Conservation (phyloP, 257 asterid species). For the Ligustrum vulgare region DNA sequence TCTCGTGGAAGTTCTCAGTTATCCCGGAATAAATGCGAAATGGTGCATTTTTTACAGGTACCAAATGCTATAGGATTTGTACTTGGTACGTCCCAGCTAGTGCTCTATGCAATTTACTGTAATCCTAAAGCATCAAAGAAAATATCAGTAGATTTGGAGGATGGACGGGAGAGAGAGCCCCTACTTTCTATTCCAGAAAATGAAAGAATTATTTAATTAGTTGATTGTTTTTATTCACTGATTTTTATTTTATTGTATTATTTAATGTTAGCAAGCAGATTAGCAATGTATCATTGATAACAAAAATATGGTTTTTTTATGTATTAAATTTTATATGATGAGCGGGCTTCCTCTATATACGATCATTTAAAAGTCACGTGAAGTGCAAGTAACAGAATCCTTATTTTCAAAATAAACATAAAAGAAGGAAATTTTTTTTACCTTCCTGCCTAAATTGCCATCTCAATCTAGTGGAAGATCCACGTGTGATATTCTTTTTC, state of each 20-base stretch:
- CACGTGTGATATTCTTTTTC: no score
- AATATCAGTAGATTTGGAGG: conserved; percentile 26
- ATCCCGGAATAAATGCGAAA: no score
- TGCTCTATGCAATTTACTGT: conserved; percentile 50
- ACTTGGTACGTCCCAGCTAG: conserved; percentile 51
- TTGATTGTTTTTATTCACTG: no score
- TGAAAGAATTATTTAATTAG: background rate
- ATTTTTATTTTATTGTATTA: no score
- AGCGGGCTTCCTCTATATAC: no score
- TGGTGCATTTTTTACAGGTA: conserved; percentile 35
- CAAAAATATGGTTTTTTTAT: background rate
- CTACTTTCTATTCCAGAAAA: conserved; percentile 34
- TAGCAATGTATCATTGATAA: background rate
- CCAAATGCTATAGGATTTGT: conserved; percentile 60
- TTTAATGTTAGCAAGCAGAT: background rate
- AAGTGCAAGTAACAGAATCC: no score
- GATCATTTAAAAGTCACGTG: no score
- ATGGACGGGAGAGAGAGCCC: conserved; percentile 28
- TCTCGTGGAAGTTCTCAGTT: no score
- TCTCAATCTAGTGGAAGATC: no score
- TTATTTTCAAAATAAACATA: no score
- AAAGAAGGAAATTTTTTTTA: no score
- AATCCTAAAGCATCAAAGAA: conserved; percentile 26
- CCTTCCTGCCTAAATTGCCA: no score
- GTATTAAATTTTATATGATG: background rate